A percentile compares a stretch with the other conserved stretches of the same genome.
Evolutionary conservation across 495 filamentous ascomycete genomes (phyloP).

Genomic region (Tuber melanosporum): DNA sequence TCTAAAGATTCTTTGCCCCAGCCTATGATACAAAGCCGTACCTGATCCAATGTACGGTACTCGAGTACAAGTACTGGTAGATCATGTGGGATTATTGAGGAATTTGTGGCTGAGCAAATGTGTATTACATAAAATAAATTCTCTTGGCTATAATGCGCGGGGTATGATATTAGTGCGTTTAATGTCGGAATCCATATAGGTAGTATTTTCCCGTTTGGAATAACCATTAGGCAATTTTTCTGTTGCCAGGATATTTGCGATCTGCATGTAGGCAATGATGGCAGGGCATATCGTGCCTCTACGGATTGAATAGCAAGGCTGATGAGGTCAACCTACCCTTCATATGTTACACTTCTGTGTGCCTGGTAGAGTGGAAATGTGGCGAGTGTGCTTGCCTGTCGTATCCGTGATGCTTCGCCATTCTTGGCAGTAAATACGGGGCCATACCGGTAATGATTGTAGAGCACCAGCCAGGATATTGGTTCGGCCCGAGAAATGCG

Average conservation of each 20-base stretch:
- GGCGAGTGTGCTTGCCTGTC: background rate
- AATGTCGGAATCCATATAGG: no score
- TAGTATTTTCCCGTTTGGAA: background rate
- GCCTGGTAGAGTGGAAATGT: background rate
- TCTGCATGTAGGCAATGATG: no score
- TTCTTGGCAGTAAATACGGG: background rate
- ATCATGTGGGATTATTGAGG: no score
- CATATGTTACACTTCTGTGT: background rate
- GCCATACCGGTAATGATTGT: no score
- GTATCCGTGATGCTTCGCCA: background rate
- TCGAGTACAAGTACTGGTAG: no score
- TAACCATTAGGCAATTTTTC: background rate
- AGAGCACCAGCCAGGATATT: background rate
- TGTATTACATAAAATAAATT: no score
- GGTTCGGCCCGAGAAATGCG: background rate
- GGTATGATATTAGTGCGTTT: no score
- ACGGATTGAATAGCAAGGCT: no score
- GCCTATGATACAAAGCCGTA: no score
- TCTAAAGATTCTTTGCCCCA: background rate
- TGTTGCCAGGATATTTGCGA: background rate
- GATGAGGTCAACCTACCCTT: background rate
- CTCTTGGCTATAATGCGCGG: no score
- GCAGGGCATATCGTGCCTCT: background rate
- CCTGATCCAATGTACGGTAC: no score
- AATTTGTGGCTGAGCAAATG: no score